phyloP scores from a whole-genome alignment of 805 yeast genomes.

The Danielia oregonensis region DNA sequence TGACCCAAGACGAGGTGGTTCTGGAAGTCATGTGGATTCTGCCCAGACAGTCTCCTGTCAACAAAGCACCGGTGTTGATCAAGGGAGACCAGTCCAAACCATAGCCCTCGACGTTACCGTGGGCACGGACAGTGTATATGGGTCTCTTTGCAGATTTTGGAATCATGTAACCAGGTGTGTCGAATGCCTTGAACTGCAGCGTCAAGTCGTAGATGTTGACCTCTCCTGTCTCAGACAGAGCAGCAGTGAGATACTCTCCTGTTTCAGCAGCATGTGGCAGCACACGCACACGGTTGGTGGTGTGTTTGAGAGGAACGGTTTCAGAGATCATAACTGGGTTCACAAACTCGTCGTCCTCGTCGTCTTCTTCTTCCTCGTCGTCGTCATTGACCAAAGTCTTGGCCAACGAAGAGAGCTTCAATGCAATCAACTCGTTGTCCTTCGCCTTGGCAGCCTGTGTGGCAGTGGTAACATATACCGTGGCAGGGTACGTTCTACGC shows the following conservation, averaged over 20 bases:
- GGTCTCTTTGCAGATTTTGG: constrained; percentile 80
- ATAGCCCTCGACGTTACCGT: constrained; percentile 96
- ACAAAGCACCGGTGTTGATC: constrained; percentile 69
- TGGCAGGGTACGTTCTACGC: constrained; percentile 86
- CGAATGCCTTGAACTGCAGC: constrained; percentile 77
- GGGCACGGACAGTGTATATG: constrained; percentile 72
- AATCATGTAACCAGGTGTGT: constrained; percentile 79
- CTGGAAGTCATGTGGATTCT: constrained; percentile 75
- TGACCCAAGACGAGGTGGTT: constrained; percentile 74
- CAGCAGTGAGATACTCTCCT: constrained; percentile 82
- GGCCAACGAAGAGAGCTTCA: constrained; percentile 76
- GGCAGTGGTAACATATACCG: constrained; percentile 82
- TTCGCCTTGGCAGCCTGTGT: constrained; percentile 86
- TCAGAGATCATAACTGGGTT: constrained; percentile 90
- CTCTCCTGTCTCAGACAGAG: constrained; percentile 88
- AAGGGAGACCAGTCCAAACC: constrained; percentile 97
- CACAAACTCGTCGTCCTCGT: constrained; percentile 64
- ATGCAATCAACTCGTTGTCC: constrained; percentile 83
- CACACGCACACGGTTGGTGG: constrained; percentile 86
- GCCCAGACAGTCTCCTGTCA: constrained; percentile 89
- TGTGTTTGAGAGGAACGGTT: constrained; percentile 67
- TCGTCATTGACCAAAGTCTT: constrained; percentile 87
- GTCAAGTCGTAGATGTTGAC: constrained; percentile 79
- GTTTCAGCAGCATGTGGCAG: constrained; percentile 72
- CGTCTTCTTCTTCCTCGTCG: constrained; percentile 69